Percentiles rank a stretch among this genome's conserved stretches.
These are phyloP conservation scores for Symbiodinium natans DNA, from an alignment of 73 alveolate genomes.

Conservation along the genomic window DNA sequence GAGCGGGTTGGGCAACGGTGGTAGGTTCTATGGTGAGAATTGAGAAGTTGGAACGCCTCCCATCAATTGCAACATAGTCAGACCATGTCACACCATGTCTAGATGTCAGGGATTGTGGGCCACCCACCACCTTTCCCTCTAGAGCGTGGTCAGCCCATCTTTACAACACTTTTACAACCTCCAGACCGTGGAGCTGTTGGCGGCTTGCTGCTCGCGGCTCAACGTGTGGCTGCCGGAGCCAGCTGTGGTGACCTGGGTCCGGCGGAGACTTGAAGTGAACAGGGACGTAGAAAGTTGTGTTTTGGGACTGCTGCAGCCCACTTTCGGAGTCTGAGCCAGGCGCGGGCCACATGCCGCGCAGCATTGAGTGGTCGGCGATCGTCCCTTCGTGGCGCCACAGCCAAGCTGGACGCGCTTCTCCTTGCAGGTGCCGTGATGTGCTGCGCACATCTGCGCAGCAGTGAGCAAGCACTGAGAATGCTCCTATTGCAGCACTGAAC, in stretches of 20 bases:
- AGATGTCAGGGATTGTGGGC: no score
- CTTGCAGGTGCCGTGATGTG: conserved; percentile 86
- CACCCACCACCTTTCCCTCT: no score
- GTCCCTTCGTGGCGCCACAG: conserved; percentile 25
- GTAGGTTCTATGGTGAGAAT: no score
- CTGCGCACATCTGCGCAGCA: no score
- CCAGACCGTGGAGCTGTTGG: conserved; percentile 79
- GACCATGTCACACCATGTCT: no score
- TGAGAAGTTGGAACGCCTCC: no score
- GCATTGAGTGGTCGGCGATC: conserved; percentile 22
- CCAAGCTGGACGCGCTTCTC: conserved; percentile 67
- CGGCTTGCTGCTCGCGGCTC: conserved; percentile 76
- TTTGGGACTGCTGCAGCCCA: neutral
- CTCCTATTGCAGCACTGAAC: no score
- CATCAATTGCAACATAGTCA: no score
- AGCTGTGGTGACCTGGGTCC: conserved; percentile 73
- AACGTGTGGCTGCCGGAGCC: conserved; percentile 92
- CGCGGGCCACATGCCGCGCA: conserved; percentile 78
- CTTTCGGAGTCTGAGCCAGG: neutral
- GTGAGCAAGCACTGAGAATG: no score
- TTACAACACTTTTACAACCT: no score
- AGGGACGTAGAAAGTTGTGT: neutral
- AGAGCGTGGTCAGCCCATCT: no score
- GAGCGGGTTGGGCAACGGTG: no score
- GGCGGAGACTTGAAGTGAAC: neutral